Evolutionary conservation across 1,284 basidiomycete genomes (phyloP), one percentile per base, ranked within the genome.

Genomic region (Trichosporon ovoides): DNA sequence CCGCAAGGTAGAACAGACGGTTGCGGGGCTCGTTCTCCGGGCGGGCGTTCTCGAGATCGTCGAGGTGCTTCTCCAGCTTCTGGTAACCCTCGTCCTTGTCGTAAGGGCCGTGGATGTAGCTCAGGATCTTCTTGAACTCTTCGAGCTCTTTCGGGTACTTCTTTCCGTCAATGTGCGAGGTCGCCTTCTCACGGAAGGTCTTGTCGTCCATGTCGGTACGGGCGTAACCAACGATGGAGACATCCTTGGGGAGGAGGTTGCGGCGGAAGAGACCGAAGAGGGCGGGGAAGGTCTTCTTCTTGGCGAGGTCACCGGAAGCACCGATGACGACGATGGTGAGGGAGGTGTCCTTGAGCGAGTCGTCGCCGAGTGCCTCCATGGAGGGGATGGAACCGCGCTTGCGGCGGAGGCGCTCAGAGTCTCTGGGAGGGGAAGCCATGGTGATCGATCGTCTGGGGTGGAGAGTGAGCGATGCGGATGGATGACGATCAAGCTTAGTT

Each of bases 201-300:
- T 82, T 83, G 51, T 83, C 78, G 77, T 88, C 87, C 75, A 70
- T 66, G 74, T 73, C 94, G 35, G 93, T 93, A 66, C 93, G 85
- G 31, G 93, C 93, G 76, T 97, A 97, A 48, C 93, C 93, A 60
- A 97, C 86, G 77, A 97, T 92, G 78, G 87, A 87, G 66, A 88
- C 82, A 75, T 85, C 88, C 59, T 83, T 81, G 38, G 93, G 92
- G 22, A 97, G 84, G 80, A 87, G 87, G 50, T 83, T 85, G 68
- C 85, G 85, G 67, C 82, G 82, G 82, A 84, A 95, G 66, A 97
- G 85, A 60, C 86, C 87, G 76, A 95, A 96, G 62, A 97, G 82
- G 38, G 93, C 93, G 16, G 93, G 93, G 78, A 93, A 89, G 11
- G 94, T 97, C 92, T 98, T 98, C 83, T 98, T 98, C 87, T 97